Evolutionary conservation across 1,284 basidiomycete genomes (phyloP).

Genomic region (Flammula alnicola): DNA sequence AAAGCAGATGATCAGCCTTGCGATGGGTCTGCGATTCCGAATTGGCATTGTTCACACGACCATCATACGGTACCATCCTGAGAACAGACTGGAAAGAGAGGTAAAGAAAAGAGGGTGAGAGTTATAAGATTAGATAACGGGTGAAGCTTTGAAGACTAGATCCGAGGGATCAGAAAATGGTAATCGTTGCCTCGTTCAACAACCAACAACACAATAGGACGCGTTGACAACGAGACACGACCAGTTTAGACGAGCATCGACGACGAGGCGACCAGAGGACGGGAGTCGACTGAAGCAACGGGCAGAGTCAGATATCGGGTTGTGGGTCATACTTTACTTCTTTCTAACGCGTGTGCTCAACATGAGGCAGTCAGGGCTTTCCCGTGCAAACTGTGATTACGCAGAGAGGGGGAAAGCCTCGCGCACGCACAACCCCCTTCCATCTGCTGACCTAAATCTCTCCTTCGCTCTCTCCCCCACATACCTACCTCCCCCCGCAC

Average conservation of each 20-base stretch:
- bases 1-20: no score
- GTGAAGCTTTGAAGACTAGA: constrained; percentile 20
- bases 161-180: constrained; percentile 30
- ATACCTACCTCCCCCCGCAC: constrained; percentile 22
- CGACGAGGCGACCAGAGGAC: constrained; percentile 13
- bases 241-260: constrained; percentile 14
- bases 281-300: constrained; percentile 14
- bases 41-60: no score
- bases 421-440: no score
- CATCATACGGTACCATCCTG: no score
- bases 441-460: constrained; percentile 30
- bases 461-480: constrained; percentile 22
- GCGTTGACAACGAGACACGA: constrained; percentile 23
- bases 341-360: constrained; percentile 40
- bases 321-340: constrained; percentile 26
- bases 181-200: constrained; percentile 25
- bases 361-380: constrained; percentile 42
- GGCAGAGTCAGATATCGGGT: no score
- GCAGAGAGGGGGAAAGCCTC: constrained; percentile 24
- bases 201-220: constrained; percentile 25
- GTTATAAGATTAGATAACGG: constrained; percentile 29
- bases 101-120: background rate
- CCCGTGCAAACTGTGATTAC: constrained; percentile 30
- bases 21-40: no score
- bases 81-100: no score